Conservation (phyloP, 2,329 filamentous ascomycete genomes). For the Colletotrichum karsti region DNA sequence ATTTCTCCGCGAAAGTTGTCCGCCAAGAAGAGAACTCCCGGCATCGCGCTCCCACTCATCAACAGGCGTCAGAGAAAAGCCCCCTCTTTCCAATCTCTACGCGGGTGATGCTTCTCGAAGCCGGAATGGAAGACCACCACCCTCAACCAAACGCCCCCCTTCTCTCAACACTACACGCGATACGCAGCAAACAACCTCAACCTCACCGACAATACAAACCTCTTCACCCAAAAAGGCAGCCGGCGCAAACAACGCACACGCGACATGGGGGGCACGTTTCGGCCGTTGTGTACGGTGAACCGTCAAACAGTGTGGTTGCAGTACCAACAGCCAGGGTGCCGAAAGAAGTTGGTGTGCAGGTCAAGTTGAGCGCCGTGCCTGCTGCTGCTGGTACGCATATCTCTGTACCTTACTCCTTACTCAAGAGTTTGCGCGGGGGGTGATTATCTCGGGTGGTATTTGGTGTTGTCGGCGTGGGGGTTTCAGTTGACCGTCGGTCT, state of each 20-base stretch:
- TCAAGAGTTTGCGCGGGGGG: background rate
- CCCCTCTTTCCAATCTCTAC: no score
- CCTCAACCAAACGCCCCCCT: background rate
- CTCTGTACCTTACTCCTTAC: background rate
- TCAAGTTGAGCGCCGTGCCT: background rate
- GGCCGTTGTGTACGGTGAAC: background rate
- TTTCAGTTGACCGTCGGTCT: background rate
- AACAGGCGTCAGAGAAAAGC: no score
- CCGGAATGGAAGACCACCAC: background rate
- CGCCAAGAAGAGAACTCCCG: background rate
- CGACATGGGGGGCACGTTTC: background rate
- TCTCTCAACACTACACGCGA: background rate
- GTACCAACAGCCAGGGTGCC: background rate
- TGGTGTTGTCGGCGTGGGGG: background rate
- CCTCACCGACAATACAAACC: background rate
- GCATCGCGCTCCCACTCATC: background rate
- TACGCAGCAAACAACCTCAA: background rate
- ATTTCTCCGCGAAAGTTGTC: background rate
- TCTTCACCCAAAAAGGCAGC: background rate
- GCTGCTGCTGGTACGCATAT: background rate
- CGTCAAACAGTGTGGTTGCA: slow-evolving; percentile 6
- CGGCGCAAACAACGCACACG: background rate
- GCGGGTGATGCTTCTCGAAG: slow-evolving; percentile 4
- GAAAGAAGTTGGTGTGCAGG: slow-evolving; percentile 9
- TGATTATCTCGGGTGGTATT: background rate